These are phyloP conservation scores for Suillus placidus DNA, from an alignment of 768 basidiomycete genomes.

Conservation along the genomic window DNA sequence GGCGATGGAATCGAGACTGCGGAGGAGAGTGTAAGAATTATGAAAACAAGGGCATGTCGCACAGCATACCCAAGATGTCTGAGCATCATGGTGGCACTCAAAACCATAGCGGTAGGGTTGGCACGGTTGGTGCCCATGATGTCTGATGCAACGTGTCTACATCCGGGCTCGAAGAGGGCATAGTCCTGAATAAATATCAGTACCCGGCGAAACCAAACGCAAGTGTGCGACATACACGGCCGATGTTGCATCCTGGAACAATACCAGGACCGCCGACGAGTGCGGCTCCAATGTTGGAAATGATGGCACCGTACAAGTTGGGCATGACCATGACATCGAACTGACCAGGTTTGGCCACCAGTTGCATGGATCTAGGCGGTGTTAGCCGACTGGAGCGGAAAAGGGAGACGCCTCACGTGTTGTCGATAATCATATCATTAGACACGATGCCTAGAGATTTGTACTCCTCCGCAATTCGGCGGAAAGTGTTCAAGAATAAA, in stretches of 20 bases:
- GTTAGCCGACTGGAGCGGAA: not conserved
- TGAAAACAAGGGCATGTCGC: constrained; percentile 21
- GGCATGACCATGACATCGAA: constrained; percentile 99
- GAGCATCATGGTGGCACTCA: constrained; percentile 97
- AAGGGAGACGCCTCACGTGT: constrained; percentile 63
- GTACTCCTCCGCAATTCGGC: constrained; percentile 95
- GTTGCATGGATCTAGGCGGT: constrained; percentile 87
- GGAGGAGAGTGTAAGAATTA: constrained; percentile 17
- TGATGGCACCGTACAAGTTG: constrained; percentile 95
- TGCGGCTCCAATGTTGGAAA: constrained; percentile 97
- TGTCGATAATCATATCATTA: constrained; percentile 99
- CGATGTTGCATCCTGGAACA: constrained; percentile 97
- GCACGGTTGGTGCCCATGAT: constrained; percentile 96
- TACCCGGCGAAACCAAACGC: constrained; percentile 2
- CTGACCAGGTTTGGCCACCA: constrained; percentile 92
- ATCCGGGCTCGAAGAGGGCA: constrained; percentile 98
- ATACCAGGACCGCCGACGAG: constrained; percentile 98
- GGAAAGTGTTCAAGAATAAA: constrained; percentile 98
- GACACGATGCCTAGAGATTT: constrained; percentile 86
- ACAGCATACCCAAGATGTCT: constrained; percentile 84
- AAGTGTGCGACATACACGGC: constrained; percentile 60
- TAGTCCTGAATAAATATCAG: constrained; percentile 64
- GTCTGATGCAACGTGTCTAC: constrained; percentile 92
- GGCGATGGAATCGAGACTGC: constrained; percentile 87
- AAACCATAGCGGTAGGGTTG: constrained; percentile 97